Percentiles rank a stretch among this genome's conserved stretches.
These are phyloP conservation scores for Populus deltoides DNA, from an alignment of 345 rosid species.

Conservation along the genomic window DNA sequence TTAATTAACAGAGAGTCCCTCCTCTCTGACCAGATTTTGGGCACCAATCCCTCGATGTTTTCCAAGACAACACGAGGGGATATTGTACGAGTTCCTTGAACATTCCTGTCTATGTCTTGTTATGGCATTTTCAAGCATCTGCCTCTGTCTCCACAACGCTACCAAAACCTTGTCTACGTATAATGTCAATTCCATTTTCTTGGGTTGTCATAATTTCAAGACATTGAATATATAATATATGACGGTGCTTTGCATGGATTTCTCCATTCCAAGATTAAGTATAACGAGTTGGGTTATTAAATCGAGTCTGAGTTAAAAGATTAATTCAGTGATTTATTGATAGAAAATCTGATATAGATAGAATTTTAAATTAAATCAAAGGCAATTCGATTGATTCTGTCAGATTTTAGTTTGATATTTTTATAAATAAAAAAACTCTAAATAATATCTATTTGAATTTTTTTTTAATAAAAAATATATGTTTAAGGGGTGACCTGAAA, in stretches of 20 bases:
- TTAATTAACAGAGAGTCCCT: not conserved
- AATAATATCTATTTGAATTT: no score
- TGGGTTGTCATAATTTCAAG: not conserved
- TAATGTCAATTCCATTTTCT: not conserved
- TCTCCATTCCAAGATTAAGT: not conserved
- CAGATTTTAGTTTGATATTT: no score
- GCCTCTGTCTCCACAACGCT: conserved; percentile 14
- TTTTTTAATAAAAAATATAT: no score
- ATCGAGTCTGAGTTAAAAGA: no score
- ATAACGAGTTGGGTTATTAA: no score
- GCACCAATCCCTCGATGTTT: not conserved
- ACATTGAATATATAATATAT: not conserved
- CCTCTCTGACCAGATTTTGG: not conserved
- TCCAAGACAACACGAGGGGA: conserved; percentile 25
- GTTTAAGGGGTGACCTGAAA: no score
- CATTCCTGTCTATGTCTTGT: conserved; percentile 21
- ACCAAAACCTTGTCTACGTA: not conserved
- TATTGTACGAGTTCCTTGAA: conserved; percentile 7
- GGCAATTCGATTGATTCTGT: no score
- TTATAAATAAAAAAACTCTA: no score
- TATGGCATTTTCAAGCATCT: conserved; percentile 17
- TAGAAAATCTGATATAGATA: no score
- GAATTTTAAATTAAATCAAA: no score
- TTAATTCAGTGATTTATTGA: no score
- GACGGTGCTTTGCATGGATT: not conserved